These are phyloP conservation scores for Sarocladium oryzae DNA, from an alignment of 2,329 filamentous ascomycete genomes.

Conservation along the genomic window DNA sequence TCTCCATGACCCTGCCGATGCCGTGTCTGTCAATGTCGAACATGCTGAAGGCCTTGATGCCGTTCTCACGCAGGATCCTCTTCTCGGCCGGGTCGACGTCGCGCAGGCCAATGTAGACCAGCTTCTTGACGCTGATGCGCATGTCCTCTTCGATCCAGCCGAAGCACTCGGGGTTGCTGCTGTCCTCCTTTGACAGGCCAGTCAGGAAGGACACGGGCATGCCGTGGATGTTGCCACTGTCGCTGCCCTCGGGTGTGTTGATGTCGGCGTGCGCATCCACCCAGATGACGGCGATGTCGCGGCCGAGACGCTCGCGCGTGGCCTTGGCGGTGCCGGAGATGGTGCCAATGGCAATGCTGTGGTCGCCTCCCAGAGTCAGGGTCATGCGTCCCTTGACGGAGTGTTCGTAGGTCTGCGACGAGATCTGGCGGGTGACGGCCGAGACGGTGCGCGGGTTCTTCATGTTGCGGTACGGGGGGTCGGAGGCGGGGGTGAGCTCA, in stretches of 20 bases:
- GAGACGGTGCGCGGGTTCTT: constrained; percentile 86
- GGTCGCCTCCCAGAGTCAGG: constrained; percentile 90
- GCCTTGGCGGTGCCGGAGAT: constrained; percentile 83
- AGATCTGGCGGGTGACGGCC: constrained; percentile 74
- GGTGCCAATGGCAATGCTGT: constrained; percentile 92
- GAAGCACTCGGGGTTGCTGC: constrained; percentile 64
- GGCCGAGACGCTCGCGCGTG: constrained; percentile 70
- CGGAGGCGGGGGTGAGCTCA: constrained; percentile 62
- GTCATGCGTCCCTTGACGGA: constrained; percentile 79
- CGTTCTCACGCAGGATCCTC: constrained; percentile 78
- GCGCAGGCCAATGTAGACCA: constrained; percentile 93
- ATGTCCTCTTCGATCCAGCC: constrained; percentile 80
- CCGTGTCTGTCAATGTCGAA: constrained; percentile 92
- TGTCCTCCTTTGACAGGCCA: constrained; percentile 69
- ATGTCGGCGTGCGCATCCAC: constrained; percentile 98
- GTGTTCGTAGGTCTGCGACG: constrained; percentile 80
- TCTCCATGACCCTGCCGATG: constrained; percentile 93
- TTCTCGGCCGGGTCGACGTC: constrained; percentile 95
- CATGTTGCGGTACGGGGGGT: constrained; percentile 84
- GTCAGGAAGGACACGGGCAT: constrained; percentile 95
- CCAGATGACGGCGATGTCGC: constrained; percentile 94
- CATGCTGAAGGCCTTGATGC: constrained; percentile 97
- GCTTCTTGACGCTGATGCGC: constrained; percentile 65
- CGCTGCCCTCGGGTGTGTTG: constrained; percentile 87
- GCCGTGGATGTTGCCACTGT: constrained; percentile 90